Evolutionary conservation across 192 early-diverging fungal genomes (phyloP), one percentile per base, ranked within the genome.

Genomic region (Coemansia aciculifera): DNA sequence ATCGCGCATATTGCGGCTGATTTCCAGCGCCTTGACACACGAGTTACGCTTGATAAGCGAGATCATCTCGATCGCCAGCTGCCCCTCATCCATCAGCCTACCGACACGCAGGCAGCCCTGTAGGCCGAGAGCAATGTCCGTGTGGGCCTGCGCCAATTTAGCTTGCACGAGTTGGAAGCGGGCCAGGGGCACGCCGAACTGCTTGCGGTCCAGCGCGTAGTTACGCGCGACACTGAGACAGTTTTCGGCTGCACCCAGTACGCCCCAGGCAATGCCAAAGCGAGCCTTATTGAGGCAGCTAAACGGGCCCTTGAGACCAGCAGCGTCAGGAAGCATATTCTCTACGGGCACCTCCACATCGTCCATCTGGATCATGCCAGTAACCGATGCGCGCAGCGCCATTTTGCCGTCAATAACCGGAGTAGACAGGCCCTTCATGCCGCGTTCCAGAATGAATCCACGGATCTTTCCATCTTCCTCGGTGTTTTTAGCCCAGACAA

Each of bases 281-380:
- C 97, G 89, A 15, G 97, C 97, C 76, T 98, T 97, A 86, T 99
- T 99, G 4, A 99, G 85, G 74, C 96, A 99, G 54, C 95, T 94
- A 69, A 99, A 99, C 5, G 97, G 96, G 27, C 97, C 97, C 84
- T 91, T 90, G 42, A 99, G 87, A 13, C 97, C 95, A 32, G 86
- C 77, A 2, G 91, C 95, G n/a, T 91, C 87, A 54, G 97, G 97
- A 15, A 99, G 84, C 78, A 99, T 82, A 77, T 96, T 95, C 67
- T 94, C 93, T 21, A 77, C 88, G 3, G 95, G 94, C 9, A 99
- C 91, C 72, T 91, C 88, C 31, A 99, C 97, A 66, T 96, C 91
- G 69, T 99, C 95, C 95, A 99, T 97, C 90, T 94, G 91, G 75
- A 99, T 98, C 94, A 97, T 96, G 29, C 97, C 97, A 0, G 97